phyloP scores from a whole-genome alignment of 495 filamentous ascomycete genomes.

The Aspergillus egyptiacus region DNA sequence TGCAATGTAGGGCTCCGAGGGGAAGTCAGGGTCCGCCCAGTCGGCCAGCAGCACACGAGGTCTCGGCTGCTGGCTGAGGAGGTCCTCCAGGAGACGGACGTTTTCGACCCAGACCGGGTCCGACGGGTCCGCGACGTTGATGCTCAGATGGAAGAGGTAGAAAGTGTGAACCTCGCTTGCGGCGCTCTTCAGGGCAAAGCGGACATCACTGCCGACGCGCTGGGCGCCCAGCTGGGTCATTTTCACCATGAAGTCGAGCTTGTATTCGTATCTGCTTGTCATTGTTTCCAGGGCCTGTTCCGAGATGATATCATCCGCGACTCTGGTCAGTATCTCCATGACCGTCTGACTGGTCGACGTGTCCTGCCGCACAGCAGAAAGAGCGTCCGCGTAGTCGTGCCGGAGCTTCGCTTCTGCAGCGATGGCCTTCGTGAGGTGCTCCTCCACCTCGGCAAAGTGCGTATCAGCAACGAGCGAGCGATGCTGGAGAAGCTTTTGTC shows the following conservation, averaged over 20 bases:
- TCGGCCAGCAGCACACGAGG: background rate
- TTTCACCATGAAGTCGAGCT: background rate
- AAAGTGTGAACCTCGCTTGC: background rate
- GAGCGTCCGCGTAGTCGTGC: background rate
- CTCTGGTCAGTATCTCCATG: background rate
- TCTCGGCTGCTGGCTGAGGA: background rate
- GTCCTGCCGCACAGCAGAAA: background rate
- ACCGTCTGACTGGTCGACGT: background rate
- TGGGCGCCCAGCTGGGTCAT: conserved; percentile 1
- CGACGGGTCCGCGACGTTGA: background rate
- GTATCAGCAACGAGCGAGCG: background rate
- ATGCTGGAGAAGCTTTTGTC: background rate
- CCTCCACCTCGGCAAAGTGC: background rate
- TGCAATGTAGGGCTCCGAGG: background rate
- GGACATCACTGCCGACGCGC: too few species aligned
- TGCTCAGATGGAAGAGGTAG: conserved; percentile 3
- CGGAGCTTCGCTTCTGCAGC: background rate
- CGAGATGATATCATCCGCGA: background rate
- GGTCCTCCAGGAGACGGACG: background rate
- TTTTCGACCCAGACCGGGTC: background rate
- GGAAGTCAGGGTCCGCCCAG: background rate
- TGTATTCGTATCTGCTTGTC: background rate
- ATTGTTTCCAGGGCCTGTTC: background rate
- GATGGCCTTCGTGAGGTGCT: background rate
- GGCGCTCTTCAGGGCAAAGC: background rate